Conservation (phyloP, 192 early-diverging fungal species). For the Funneliformis mosseae region DNA sequence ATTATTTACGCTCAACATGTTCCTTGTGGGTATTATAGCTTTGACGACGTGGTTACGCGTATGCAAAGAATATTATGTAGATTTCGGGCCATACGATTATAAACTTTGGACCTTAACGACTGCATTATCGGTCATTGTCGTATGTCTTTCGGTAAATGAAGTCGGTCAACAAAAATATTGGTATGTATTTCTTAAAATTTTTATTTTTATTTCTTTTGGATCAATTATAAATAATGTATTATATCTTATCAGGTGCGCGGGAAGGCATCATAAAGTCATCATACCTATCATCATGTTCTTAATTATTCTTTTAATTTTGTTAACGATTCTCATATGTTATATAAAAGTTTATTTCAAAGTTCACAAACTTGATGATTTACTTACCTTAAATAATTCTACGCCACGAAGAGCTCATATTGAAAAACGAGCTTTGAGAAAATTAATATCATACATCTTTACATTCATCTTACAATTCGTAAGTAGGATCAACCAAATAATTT, state of each 20-base stretch:
- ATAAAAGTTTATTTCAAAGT: neutral
- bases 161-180: slow-evolving; percentile 14
- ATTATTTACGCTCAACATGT: neutral
- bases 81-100: neutral
- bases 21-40: neutral
- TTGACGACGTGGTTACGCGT: neutral
- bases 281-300: neutral
- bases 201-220: neutral
- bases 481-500: neutral
- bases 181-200: neutral
- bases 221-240: no score
- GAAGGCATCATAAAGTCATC: neutral
- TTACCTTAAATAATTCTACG: neutral
- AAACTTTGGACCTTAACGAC: neutral
- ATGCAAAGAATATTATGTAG: neutral
- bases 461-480: slow-evolving; percentile 3
- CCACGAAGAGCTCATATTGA: neutral
- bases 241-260: neutral
- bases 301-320: neutral
- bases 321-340: neutral
- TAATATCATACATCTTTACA: slow-evolving; percentile 9
- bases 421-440: slow-evolving; percentile 13
- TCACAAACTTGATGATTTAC: neutral
- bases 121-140: neutral
- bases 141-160: neutral